Evolutionary conservation across 768 basidiomycete species (phyloP).

Genomic region (Mycena vulgaris): DNA sequence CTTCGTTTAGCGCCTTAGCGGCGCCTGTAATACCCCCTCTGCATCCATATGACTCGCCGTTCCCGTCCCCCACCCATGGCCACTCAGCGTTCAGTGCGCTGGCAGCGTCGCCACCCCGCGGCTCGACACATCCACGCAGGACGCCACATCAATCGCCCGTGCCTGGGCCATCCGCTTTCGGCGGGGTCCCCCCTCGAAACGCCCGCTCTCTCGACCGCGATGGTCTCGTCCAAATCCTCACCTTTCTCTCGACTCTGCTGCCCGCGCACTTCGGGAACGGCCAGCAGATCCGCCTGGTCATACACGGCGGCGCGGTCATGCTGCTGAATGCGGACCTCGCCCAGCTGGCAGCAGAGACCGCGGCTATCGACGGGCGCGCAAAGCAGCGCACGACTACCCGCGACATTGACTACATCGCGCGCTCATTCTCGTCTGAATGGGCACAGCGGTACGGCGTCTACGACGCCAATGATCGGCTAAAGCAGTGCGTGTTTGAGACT

Average conservation of each 20-base stretch:
- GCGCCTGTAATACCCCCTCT: slow-evolving; percentile 34
- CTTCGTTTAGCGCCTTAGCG: slow-evolving; percentile 34
- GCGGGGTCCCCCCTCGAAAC: slow-evolving; percentile 51
- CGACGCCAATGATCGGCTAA: slow-evolving; percentile 71
- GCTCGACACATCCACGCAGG: slow-evolving; percentile 4
- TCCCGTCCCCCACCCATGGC: slow-evolving; percentile 20
- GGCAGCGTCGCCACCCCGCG: slow-evolving; percentile 1
- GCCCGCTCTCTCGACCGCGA: slow-evolving; percentile 57
- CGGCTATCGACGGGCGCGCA: slow-evolving; percentile 43
- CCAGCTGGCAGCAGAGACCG: slow-evolving; percentile 33
- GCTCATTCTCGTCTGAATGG: slow-evolving; percentile 74
- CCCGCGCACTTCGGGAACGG: slow-evolving; percentile 59
- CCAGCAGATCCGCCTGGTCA: slow-evolving; percentile 68
- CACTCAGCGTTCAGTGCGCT: slow-evolving; percentile 27
- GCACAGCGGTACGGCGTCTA: slow-evolving; percentile 56
- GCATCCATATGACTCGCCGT: slow-evolving; percentile 22
- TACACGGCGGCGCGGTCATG: slow-evolving; percentile 85
- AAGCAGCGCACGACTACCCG: slow-evolving; percentile 68
- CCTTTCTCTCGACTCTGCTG: slow-evolving; percentile 65
- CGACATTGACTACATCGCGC: slow-evolving; percentile 78
- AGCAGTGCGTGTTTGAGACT: slow-evolving; percentile 69
- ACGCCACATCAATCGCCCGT: slow-evolving; percentile 10
- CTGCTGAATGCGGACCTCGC: slow-evolving; percentile 65
- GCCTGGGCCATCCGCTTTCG: slow-evolving; percentile 21
- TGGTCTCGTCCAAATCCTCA: slow-evolving; percentile 63